Evolutionary conservation across 2,329 filamentous ascomycete species (phyloP).

Genomic region (Xylariomycetidae sp.): DNA sequence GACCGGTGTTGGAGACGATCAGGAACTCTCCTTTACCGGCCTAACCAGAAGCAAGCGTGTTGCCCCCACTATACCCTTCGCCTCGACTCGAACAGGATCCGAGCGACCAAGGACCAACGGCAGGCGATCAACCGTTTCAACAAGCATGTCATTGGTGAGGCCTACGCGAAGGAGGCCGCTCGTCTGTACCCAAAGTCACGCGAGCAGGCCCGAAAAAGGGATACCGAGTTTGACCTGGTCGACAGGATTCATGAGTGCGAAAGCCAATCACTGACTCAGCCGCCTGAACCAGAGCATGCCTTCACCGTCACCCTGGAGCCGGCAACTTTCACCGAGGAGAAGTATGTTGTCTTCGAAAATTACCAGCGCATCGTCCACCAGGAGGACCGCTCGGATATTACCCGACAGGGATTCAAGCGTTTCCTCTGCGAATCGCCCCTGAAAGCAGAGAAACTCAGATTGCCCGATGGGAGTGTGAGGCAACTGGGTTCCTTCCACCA

Average conservation of each 20-base stretch:
- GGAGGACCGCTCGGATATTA: conserved; percentile 57
- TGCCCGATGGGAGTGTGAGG: conserved; percentile 46
- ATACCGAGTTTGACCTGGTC: conserved; percentile 63
- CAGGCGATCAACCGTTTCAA: conserved; percentile 76
- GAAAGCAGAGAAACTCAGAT: conserved; percentile 36
- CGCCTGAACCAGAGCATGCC: conserved; percentile 60
- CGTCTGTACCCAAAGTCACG: conserved; percentile 63
- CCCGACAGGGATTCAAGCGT: conserved; percentile 56
- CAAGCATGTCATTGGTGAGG: conserved; percentile 62
- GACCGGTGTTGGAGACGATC: conserved; percentile 77
- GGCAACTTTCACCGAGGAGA: conserved; percentile 69
- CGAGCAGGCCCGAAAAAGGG: conserved; percentile 57
- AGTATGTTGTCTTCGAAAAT: conserved; percentile 66
- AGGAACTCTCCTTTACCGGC: conserved; percentile 68
- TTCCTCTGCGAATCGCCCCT: conserved; percentile 74
- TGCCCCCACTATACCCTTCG: conserved; percentile 89
- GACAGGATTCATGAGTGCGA: conserved; percentile 69
- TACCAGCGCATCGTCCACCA: conserved; percentile 73
- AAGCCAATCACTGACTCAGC: conserved; percentile 44
- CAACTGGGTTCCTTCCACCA: conserved; percentile 73
- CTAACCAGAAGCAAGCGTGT: conserved; percentile 74
- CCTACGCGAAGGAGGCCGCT: conserved; percentile 60
- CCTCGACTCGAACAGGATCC: conserved; percentile 61
- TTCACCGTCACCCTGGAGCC: conserved; percentile 67
- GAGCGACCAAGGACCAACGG: conserved; percentile 66